Evolutionary conservation across 495 filamentous ascomycete genomes (phyloP).

Genomic region (Talaromyces trachyspermus): DNA sequence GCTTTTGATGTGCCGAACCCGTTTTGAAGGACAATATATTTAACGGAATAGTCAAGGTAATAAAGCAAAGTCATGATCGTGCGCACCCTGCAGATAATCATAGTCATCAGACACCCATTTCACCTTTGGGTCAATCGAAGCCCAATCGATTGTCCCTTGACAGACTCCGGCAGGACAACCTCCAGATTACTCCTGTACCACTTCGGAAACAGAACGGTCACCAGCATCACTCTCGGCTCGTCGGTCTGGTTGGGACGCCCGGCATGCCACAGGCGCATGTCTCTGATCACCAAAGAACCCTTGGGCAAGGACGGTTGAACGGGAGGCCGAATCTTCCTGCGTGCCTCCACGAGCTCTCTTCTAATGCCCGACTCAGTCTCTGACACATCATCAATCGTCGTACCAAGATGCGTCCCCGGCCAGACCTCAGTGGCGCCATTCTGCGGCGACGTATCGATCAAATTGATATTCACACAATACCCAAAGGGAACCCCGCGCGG

Average conservation of each 20-base stretch:
- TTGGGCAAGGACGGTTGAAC: constrained; percentile 31
- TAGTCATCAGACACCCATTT: constrained; percentile 22
- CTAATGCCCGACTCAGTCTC: constrained; percentile 16
- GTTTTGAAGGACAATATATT: too few species aligned
- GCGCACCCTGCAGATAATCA: constrained; percentile 21
- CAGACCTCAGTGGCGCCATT: constrained; percentile 40
- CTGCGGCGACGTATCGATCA: constrained; percentile 19
- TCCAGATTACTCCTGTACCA: constrained; percentile 21
- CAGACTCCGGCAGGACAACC: constrained; percentile 13
- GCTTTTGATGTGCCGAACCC: too few species aligned
- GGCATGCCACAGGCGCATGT: constrained; percentile 38
- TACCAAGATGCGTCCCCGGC: constrained; percentile 28
- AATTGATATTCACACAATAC: constrained; percentile 17
- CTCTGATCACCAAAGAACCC: constrained; percentile 33
- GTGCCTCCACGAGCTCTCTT: constrained; percentile 21
- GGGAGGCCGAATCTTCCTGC: constrained; percentile 21
- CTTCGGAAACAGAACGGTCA: constrained; percentile 21
- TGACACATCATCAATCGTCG: constrained; percentile 20
- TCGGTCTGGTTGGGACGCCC: constrained; percentile 37
- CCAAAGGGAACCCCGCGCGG: constrained; percentile 25
- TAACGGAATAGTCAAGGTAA: too few species aligned
- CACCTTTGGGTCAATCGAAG: constrained; percentile 12
- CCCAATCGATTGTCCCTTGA: constrained; percentile 16
- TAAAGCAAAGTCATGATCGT: constrained; percentile 23
- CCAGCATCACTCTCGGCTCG: constrained; percentile 36